phyloP scores from a whole-genome alignment of 768 basidiomycete genomes.

The Phylloporus arenicola region DNA sequence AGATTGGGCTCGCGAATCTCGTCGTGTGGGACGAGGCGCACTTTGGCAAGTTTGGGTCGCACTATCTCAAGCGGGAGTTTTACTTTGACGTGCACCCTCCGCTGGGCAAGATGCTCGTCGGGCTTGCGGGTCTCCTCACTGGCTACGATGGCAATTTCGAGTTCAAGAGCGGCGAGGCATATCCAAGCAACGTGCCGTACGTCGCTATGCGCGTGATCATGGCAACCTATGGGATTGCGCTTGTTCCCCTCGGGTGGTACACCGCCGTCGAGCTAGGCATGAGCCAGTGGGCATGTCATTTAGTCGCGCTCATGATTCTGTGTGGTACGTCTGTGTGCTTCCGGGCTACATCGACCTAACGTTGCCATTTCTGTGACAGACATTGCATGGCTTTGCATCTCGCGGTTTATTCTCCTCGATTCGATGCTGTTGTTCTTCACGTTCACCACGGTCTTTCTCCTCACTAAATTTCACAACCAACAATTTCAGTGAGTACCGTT shows the following conservation, averaged over 20 bases:
- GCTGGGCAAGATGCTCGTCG: slow-evolving; percentile 98
- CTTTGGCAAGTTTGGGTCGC: slow-evolving; percentile 97
- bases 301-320: slow-evolving; percentile 91
- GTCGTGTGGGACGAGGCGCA: slow-evolving; percentile 99
- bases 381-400: slow-evolving; percentile 94
- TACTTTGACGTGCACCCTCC: slow-evolving; percentile 99
- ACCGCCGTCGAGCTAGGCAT: slow-evolving; percentile 92
- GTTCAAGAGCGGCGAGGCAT: slow-evolving; percentile 86
- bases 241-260: slow-evolving; percentile 97
- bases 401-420: slow-evolving; percentile 94
- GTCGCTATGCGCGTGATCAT: slow-evolving; percentile 94
- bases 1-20: slow-evolving; percentile 77
- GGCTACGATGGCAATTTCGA: slow-evolving; percentile 92
- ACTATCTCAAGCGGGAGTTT: slow-evolving; percentile 98
- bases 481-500: slow-evolving; percentile 71
- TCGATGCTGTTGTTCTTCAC: slow-evolving; percentile 99
- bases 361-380: slow-evolving; percentile 44
- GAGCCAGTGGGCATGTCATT: slow-evolving; percentile 83
- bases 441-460: slow-evolving; percentile 90
- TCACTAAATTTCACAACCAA: slow-evolving; percentile 96
- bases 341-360: not conserved
- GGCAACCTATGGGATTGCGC: slow-evolving; percentile 88
- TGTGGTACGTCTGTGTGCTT: slow-evolving; percentile 52
- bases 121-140: slow-evolving; percentile 81
- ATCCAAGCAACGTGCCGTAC: slow-evolving; percentile 83